Evolutionary conservation across 2,329 filamentous ascomycete genomes (phyloP).

Genomic region (Gliomastix tumulicola): DNA sequence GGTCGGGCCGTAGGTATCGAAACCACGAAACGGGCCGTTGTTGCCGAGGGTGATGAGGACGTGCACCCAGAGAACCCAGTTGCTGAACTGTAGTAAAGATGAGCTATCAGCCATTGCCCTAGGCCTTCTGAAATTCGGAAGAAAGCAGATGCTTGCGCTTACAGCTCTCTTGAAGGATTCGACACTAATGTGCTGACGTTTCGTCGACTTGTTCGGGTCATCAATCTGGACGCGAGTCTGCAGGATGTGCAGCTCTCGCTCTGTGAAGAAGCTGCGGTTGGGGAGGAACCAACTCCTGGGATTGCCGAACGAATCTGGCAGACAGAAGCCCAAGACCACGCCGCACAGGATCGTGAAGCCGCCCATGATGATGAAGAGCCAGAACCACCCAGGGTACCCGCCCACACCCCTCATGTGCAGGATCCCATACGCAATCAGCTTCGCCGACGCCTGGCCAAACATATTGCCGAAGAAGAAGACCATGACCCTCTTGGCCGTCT

Average conservation of each 20-base stretch:
- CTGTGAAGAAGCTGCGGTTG: slow-evolving; percentile 21
- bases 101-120: background rate
- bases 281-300: slow-evolving; percentile 34
- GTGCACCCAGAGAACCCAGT: slow-evolving; percentile 45
- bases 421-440: slow-evolving; percentile 35
- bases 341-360: slow-evolving; percentile 39
- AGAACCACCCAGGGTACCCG: slow-evolving; percentile 46
- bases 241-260: slow-evolving; percentile 32
- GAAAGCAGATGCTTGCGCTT: slow-evolving; percentile 10
- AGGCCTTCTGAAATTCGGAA: background rate
- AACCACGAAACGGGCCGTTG: slow-evolving; percentile 37
- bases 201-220: slow-evolving; percentile 36
- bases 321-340: slow-evolving; percentile 30
- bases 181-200: slow-evolving; percentile 37
- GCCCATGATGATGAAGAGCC: slow-evolving; percentile 48
- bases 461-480: slow-evolving; percentile 51
- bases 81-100: slow-evolving; percentile 25
- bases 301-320: slow-evolving; percentile 36
- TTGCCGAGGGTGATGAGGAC: slow-evolving; percentile 41
- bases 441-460: slow-evolving; percentile 29
- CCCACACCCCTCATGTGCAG: slow-evolving; percentile 40
- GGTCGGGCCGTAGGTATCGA: slow-evolving; percentile 45
- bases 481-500: slow-evolving; percentile 44
- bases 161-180: slow-evolving; percentile 35
- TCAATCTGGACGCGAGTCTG: slow-evolving; percentile 31